phyloP scores from a whole-genome alignment of 148 eudicot genomes.

The Vaccinium vitisidaea region DNA sequence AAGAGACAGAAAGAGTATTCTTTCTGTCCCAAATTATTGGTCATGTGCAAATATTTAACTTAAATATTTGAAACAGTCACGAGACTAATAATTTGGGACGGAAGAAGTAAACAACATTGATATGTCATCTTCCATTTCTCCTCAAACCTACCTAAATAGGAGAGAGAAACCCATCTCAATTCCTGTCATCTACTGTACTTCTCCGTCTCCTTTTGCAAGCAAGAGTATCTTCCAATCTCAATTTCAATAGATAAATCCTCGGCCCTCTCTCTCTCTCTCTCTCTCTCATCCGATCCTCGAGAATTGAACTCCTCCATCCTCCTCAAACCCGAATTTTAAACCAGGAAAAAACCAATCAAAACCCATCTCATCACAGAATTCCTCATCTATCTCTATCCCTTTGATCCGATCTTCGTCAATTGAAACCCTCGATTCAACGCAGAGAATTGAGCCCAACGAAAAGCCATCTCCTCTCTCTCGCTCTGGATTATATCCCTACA shows the following conservation, averaged over 20 bases:
- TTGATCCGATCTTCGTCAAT: background rate
- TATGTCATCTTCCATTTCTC: too few relatives aligned
- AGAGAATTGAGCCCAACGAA: background rate
- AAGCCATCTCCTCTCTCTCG: background rate
- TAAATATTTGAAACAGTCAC: too few relatives aligned
- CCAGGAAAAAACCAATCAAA: background rate
- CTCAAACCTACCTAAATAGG: background rate
- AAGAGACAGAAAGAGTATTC: too few relatives aligned
- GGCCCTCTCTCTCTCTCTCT: background rate
- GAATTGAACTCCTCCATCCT: background rate
- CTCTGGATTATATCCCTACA: background rate
- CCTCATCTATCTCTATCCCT: background rate
- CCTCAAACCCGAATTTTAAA: background rate
- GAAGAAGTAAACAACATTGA: too few relatives aligned
- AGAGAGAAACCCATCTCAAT: background rate
- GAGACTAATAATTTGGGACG: too few relatives aligned
- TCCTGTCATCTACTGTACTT: background rate
- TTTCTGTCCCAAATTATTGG: too few relatives aligned
- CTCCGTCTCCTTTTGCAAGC: too few relatives aligned
- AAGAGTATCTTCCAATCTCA: too few relatives aligned
- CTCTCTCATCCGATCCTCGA: background rate
- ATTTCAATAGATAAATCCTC: too few relatives aligned
- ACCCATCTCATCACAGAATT: background rate
- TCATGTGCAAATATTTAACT: too few relatives aligned
- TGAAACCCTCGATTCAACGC: background rate